Evolutionary conservation across 345 rosid species (phyloP).

Genomic region (Kernera saxatilis): DNA sequence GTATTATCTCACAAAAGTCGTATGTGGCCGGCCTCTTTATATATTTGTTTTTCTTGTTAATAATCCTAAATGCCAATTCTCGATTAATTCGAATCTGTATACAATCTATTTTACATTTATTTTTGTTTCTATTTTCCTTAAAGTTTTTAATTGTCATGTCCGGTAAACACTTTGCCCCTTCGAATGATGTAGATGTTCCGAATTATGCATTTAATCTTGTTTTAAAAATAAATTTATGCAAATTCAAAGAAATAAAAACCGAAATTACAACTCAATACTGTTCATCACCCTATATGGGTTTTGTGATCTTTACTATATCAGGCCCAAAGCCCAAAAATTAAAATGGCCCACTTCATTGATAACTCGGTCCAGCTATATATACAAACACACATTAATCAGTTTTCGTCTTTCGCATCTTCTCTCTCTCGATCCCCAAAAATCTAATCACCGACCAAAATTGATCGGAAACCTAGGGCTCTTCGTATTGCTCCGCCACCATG

Average conservation of each 20-base stretch:
- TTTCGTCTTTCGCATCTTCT: background rate
- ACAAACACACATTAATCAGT: accelerated
- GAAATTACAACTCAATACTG: background rate
- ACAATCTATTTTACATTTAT: background rate
- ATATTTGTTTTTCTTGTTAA: background rate
- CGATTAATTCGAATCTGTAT: background rate
- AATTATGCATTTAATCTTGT: background rate
- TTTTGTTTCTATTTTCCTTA: background rate
- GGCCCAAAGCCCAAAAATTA: background rate
- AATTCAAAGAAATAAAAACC: background rate
- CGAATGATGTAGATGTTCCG: background rate
- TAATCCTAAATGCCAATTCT: background rate
- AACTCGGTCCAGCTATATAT: conserved; percentile 1
- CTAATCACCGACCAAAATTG: conserved; percentile 5
- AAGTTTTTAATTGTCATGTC: background rate
- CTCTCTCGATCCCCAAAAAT: background rate
- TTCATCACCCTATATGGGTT: background rate
- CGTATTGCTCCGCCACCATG: background rate
- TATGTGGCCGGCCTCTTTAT: conserved; percentile 26
- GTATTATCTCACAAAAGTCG: conserved; percentile 24
- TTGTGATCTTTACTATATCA: background rate
- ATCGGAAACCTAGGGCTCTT: conserved; percentile 18
- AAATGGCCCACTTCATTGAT: background rate
- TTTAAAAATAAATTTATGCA: background rate
- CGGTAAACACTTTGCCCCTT: background rate